Percentiles rank a stretch among this genome's conserved stretches.
phyloP scores from a whole-genome alignment of 441 rosid genomes.

The Erodium moschatum region DNA sequence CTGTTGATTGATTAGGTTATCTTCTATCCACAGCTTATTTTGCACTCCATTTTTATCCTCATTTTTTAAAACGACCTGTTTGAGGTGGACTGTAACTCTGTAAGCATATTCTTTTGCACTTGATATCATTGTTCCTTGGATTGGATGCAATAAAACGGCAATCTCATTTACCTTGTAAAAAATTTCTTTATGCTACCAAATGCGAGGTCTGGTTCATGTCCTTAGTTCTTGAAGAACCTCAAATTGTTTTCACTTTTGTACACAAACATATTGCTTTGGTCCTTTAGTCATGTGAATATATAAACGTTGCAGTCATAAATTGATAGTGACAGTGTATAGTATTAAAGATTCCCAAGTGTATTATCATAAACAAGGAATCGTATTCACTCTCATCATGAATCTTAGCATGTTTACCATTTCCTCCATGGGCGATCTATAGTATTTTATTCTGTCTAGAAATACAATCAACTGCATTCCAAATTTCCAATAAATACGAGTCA shows the following conservation, averaged over 20 bases:
- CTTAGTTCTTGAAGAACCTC: slow-evolving; percentile 2
- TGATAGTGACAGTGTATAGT: background rate
- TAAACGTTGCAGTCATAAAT: background rate
- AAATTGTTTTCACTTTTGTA: slow-evolving; percentile 4
- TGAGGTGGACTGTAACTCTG: background rate
- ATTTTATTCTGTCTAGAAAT: background rate
- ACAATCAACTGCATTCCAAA: background rate
- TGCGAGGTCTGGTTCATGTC: background rate
- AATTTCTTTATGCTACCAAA: background rate
- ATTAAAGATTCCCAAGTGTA: background rate
- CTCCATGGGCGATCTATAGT: background rate
- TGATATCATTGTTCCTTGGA: background rate
- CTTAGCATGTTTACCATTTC: background rate
- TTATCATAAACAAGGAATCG: background rate
- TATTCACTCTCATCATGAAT: background rate
- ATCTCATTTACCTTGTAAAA: background rate
- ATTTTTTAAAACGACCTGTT: background rate
- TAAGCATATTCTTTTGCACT: background rate
- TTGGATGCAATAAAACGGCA: slow-evolving; percentile 1
- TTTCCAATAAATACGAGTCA: background rate
- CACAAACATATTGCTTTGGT: background rate
- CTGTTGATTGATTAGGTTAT: background rate
- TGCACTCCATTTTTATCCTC: background rate
- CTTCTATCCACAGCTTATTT: background rate
- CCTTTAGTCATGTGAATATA: background rate